phyloP scores from a whole-genome alignment of 2,329 filamentous ascomycete species.

The Fusarium siculi region DNA sequence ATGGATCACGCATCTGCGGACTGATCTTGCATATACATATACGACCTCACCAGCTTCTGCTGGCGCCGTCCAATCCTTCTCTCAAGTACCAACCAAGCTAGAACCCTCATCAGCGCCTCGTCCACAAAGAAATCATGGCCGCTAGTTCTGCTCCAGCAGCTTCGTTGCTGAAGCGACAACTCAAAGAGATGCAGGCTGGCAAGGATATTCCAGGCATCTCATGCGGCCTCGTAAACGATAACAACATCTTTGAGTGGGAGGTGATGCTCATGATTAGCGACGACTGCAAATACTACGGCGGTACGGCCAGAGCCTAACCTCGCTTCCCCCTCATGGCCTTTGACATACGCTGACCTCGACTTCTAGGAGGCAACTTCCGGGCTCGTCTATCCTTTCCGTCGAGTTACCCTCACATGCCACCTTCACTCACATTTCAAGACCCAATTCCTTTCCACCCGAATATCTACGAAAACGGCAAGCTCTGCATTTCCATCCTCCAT shows the following conservation, averaged over 20 bases:
- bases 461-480: conserved; percentile 85
- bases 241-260: conserved; percentile 96
- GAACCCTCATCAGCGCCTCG: not conserved
- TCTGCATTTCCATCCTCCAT: conserved; percentile 98
- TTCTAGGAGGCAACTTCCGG: conserved; percentile 87
- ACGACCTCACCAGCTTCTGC: not conserved
- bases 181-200: conserved; percentile 92
- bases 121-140: conserved; percentile 28
- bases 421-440: conserved; percentile 85
- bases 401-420: conserved; percentile 88
- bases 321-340: not conserved
- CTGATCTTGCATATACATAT: conserved; percentile 12
- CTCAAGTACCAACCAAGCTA: not conserved
- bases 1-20: conserved; percentile 14
- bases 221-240: conserved; percentile 85
- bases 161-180: conserved; percentile 81
- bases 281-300: conserved; percentile 92
- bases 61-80: not conserved
- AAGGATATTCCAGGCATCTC: conserved; percentile 95
- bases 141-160: conserved; percentile 65
- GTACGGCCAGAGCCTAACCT: conserved; percentile 59
- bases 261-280: conserved; percentile 99
- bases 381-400: conserved; percentile 84
- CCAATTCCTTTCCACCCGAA: conserved; percentile 94
- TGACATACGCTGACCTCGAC: conserved; percentile 18